These are phyloP conservation scores for Bocquillonia castaneifolia DNA, from an alignment of 441 rosid genomes.

Conservation along the genomic window DNA sequence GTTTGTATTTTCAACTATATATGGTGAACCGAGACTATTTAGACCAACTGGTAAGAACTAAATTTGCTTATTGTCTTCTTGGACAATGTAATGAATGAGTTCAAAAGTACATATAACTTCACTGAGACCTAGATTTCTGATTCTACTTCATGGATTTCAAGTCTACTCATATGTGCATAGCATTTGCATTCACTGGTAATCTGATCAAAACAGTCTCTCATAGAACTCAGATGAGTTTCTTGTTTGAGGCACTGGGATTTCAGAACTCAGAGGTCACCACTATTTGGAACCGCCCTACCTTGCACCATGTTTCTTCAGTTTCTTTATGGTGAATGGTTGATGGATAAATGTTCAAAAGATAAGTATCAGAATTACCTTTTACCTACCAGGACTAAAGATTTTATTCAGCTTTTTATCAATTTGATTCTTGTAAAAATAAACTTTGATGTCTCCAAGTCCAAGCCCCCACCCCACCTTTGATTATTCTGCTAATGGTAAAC, in stretches of 20 bases:
- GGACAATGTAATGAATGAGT: not conserved
- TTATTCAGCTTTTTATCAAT: not conserved
- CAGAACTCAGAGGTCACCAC: not conserved
- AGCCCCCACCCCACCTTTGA: not conserved
- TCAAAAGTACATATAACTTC: not conserved
- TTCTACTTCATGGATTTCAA: not conserved
- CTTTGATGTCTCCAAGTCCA: not conserved
- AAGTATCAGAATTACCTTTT: not conserved
- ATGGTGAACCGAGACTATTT: slow-evolving; percentile 91
- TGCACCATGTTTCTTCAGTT: not conserved
- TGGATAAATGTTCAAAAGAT: not conserved
- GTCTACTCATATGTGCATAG: not conserved
- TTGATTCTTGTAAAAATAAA: not conserved
- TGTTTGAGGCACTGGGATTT: not conserved
- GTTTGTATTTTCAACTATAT: slow-evolving; percentile 83
- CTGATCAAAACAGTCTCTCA: not conserved
- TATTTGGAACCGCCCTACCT: not conserved
- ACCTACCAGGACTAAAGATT: slow-evolving; percentile 1
- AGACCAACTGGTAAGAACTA: slow-evolving; percentile 73
- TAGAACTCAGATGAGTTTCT: not conserved
- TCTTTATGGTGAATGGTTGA: not conserved
- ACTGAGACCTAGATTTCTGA: not conserved
- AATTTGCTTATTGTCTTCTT: not conserved
- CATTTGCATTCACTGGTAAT: not conserved
- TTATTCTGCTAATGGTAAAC: not conserved